Evolutionary conservation across 176 grass and related monocot species (phyloP).

Genomic region (Carex myosuroides): DNA sequence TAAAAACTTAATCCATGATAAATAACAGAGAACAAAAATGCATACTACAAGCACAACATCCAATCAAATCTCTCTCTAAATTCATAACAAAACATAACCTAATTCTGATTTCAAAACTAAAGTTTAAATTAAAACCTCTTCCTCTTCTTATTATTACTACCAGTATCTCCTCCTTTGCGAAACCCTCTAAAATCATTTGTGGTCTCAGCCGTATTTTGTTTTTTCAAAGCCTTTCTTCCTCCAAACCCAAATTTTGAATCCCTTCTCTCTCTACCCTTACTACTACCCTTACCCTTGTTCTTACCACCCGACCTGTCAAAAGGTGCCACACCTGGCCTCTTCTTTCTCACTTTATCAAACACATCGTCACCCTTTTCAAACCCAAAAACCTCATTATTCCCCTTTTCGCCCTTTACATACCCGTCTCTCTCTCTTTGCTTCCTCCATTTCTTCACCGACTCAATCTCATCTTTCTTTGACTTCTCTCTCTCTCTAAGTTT

Average conservation of each 20-base stretch:
- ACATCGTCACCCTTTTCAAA: conserved; percentile 45
- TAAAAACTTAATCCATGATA: background rate
- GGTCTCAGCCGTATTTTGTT: conserved; percentile 76
- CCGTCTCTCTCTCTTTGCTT: conserved; percentile 81
- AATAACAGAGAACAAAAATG: background rate
- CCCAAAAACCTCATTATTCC: conserved; percentile 37
- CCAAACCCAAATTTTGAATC: conserved; percentile 72
- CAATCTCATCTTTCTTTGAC: conserved; percentile 92
- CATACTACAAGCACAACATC: background rate
- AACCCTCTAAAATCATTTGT: conserved; percentile 76
- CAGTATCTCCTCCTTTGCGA: conserved; percentile 26
- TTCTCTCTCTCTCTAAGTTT: conserved; percentile 71
- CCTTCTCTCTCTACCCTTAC: conserved; percentile 50
- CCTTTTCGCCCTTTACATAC: conserved; percentile 42
- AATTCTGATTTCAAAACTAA: background rate
- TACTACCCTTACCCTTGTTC: conserved; percentile 35
- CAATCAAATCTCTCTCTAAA: background rate
- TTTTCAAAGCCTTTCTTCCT: conserved; percentile 75
- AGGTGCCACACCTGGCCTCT: conserved; percentile 50
- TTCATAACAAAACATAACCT: background rate
- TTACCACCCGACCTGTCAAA: conserved; percentile 71
- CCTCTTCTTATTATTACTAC: conserved; percentile 51
- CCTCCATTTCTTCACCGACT: conserved; percentile 94
- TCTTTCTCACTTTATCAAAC: conserved; percentile 49
- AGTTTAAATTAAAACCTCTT: conserved; percentile 46